Evolutionary conservation across 371 early-diverging fungal genomes (phyloP).

Genomic region (Mucor mucedo): DNA sequence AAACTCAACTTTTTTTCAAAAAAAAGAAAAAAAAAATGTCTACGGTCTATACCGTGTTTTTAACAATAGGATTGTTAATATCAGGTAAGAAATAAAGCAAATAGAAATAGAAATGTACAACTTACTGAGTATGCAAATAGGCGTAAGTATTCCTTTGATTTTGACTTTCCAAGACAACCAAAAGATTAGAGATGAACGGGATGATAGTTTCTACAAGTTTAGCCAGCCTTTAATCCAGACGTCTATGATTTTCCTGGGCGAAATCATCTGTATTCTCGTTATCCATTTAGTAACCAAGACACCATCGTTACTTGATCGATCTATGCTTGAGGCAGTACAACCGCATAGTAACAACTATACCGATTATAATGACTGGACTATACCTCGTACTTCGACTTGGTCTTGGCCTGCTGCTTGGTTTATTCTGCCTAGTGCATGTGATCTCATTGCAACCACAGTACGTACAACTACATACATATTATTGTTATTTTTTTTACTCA

Average conservation of each 20-base stretch:
- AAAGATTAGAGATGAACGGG: constrained; percentile 28
- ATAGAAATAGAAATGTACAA: not conserved
- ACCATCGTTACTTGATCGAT: constrained; percentile 37
- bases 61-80: constrained; percentile 31
- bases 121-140: constrained; percentile 11
- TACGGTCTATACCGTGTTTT: constrained; percentile 22
- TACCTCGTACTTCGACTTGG: constrained; percentile 33
- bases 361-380: constrained; percentile 29
- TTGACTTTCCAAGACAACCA: constrained; percentile 50
- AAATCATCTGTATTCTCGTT: constrained; percentile 46
- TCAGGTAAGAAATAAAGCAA: constrained; percentile 22
- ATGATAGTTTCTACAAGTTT: constrained; percentile 30
- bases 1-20: not conserved
- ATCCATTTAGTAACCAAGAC: constrained; percentile 46
- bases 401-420: constrained; percentile 44
- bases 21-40: constrained; percentile 14
- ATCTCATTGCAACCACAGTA: constrained; percentile 52
- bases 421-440: constrained; percentile 50
- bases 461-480: not conserved
- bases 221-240: constrained; percentile 51
- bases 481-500: not conserved
- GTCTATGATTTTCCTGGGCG: constrained; percentile 53
- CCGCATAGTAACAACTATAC: constrained; percentile 30
- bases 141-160: constrained; percentile 50
- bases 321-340: constrained; percentile 42